These are phyloP conservation scores for Yamadazyma kitorensis DNA, from an alignment of 805 yeast genomes.

Conservation along the genomic window DNA sequence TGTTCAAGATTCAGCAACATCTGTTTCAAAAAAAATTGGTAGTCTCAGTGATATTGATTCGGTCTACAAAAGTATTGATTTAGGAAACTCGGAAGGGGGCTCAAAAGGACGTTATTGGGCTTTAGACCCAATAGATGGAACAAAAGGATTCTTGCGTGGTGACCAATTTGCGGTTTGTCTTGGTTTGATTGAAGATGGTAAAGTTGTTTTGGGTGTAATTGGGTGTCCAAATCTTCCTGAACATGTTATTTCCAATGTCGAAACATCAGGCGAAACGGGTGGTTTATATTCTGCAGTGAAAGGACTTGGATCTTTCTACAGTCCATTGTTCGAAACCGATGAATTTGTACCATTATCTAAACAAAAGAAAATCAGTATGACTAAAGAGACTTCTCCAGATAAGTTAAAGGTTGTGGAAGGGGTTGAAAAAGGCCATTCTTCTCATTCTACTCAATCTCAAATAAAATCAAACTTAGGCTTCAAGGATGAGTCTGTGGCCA, in stretches of 20 bases:
- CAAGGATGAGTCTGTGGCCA: conserved; percentile 48
- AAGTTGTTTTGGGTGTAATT: conserved; percentile 84
- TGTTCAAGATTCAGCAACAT: conserved; percentile 46
- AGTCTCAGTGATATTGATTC: conserved; percentile 41
- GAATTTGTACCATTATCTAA: conserved; percentile 32
- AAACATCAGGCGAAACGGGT: conserved; percentile 47
- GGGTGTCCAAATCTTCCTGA: conserved; percentile 92
- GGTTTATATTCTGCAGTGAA: conserved; percentile 71
- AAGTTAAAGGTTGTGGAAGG: conserved; percentile 80
- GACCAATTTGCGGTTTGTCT: conserved; percentile 97
- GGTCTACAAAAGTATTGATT: conserved; percentile 66
- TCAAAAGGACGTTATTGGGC: conserved; percentile 88
- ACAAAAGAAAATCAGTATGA: conserved; percentile 49
- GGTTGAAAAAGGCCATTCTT: conserved; percentile 92
- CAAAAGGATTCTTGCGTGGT: conserved; percentile 91
- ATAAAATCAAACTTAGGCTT: conserved; percentile 62
- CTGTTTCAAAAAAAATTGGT: conserved; percentile 35
- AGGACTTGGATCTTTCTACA: conserved; percentile 65
- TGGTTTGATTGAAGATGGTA: conserved; percentile 82
- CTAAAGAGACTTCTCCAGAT: conserved; percentile 40
- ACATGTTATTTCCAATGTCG: conserved; percentile 36
- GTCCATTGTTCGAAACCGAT: conserved; percentile 32
- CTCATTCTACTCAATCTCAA: conserved; percentile 78
- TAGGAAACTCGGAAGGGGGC: conserved; percentile 82
- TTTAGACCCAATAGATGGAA: conserved; percentile 96